Conservation (phyloP, 2,329 filamentous ascomycete genomes). For the Didymella arachidicola region DNA sequence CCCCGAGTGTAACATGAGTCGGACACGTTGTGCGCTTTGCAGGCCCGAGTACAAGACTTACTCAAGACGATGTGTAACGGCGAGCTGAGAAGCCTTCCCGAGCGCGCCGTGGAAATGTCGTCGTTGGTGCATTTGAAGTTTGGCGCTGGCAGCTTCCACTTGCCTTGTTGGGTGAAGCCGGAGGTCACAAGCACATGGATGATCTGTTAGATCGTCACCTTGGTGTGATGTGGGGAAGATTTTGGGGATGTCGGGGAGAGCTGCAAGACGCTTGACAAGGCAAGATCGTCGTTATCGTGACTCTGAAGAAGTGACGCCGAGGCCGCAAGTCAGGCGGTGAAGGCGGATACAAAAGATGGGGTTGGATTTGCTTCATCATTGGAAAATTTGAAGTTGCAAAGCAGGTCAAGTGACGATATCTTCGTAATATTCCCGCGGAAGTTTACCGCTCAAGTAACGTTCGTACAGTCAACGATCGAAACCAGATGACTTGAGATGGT, state of each 20-base stretch:
- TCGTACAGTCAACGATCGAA: background rate
- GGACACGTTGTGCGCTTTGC: constrained; percentile 4
- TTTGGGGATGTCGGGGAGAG: constrained; percentile 6
- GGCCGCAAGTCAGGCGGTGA: background rate
- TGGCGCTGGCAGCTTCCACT: constrained; percentile 3
- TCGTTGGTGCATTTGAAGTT: constrained; percentile 5
- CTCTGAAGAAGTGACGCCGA: background rate
- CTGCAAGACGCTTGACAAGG: background rate
- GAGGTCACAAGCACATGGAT: constrained; percentile 19
- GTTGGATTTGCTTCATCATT: background rate
- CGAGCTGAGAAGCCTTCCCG: background rate
- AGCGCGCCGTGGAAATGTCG: constrained; percentile 6
- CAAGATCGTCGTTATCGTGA: background rate
- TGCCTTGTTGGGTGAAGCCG: background rate
- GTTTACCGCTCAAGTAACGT: background rate
- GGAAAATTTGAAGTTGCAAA: background rate
- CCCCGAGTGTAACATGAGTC: constrained; percentile 11
- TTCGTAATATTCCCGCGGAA: background rate
- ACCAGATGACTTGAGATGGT: background rate
- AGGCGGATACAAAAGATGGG: background rate
- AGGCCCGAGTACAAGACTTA: constrained; percentile 3
- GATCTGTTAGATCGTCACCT: constrained; percentile 13
- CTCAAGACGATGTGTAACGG: constrained; percentile 12
- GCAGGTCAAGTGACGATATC: background rate
- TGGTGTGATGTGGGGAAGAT: constrained; percentile 12